phyloP scores from a whole-genome alignment of 805 yeast species.

The Myxozyma melibiosi region DNA sequence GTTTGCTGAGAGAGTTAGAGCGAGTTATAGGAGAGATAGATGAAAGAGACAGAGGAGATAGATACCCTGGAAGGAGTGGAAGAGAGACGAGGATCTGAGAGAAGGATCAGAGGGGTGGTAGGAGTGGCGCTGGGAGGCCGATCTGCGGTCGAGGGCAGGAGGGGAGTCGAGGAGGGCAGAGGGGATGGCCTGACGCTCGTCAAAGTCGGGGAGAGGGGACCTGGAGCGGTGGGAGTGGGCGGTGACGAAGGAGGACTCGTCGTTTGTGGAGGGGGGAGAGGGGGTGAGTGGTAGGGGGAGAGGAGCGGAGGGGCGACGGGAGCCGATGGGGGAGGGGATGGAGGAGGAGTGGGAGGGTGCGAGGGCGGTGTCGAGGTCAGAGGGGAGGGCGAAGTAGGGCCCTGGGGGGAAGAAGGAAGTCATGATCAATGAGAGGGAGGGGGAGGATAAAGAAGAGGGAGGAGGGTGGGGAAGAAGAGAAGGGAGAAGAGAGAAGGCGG shows the following conservation, averaged over 20 bases:
- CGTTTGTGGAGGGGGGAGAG: background rate
- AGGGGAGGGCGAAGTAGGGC: background rate
- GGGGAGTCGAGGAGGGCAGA: conserved; percentile 34
- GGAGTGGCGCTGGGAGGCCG: background rate
- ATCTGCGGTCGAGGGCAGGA: conserved; percentile 2
- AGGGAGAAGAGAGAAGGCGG: background rate
- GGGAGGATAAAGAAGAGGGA: background rate
- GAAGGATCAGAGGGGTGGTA: background rate
- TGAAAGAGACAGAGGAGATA: conserved; percentile 1
- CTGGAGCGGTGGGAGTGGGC: background rate
- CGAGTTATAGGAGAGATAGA: background rate
- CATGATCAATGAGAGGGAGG: background rate
- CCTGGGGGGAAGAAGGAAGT: background rate
- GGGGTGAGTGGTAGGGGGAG: background rate
- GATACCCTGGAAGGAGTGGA: background rate
- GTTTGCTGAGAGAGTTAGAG: too few species aligned
- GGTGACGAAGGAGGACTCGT: background rate
- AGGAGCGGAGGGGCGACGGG: background rate
- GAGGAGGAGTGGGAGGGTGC: background rate
- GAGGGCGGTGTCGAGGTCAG: background rate
- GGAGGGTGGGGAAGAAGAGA: background rate
- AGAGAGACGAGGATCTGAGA: background rate
- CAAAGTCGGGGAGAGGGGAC: conserved; percentile 21
- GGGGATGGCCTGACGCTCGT: conserved; percentile 32
- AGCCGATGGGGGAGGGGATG: conserved; percentile 3